Evolutionary conservation across 805 yeast genomes (phyloP), one percentile per base, ranked within the genome.

Genomic region (Osmozyma mogii): DNA sequence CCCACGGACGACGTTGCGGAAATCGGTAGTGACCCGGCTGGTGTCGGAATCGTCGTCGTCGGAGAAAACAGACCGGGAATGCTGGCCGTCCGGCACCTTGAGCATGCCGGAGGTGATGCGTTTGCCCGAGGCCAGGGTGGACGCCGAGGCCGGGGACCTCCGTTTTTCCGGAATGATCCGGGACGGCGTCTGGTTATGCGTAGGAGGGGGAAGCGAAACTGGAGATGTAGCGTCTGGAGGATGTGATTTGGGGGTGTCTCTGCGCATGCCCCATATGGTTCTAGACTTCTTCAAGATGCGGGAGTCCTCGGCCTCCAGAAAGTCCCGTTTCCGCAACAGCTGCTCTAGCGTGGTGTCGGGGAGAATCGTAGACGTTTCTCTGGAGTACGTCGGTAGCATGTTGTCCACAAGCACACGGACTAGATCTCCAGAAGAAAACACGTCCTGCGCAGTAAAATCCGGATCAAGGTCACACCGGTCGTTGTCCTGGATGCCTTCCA

Each of bases 381-480:
- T 25, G 17, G 30, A 31, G 18, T 32, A 35, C 13, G 21, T 19
- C 17, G 29, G 35, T 22, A 58, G 41, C 10, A 29, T 35, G 28
- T 58, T 56, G 9, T 40, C 38, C n/a, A 57, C 56, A n/a, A 62
- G 35, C 3, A 63, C 52, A 26, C 68, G 45, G 15, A 63, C 30
- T 7, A 51, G 33, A 27, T 58, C 65, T 4, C 61, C 61, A 10
- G 54, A 41, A n/a, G 17, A 28, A 44, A 84, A 81, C 5, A 82
- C 77, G 42, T 81, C 84, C 7, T 67, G 68, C 0, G 76, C 79
- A 3, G 52, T 36, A 39, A 76, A 83, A 36, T 82, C 94, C 0
- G 88, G 88, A 50, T 84, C 95, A 33, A 84, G 56, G 47, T 84
- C 94, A 41, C 88, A 81, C 33, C 68, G 68, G 35, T 73, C 69